phyloP scores from a whole-genome alignment of 73 alveolate genomes.

The Paramecium octaurelia region DNA sequence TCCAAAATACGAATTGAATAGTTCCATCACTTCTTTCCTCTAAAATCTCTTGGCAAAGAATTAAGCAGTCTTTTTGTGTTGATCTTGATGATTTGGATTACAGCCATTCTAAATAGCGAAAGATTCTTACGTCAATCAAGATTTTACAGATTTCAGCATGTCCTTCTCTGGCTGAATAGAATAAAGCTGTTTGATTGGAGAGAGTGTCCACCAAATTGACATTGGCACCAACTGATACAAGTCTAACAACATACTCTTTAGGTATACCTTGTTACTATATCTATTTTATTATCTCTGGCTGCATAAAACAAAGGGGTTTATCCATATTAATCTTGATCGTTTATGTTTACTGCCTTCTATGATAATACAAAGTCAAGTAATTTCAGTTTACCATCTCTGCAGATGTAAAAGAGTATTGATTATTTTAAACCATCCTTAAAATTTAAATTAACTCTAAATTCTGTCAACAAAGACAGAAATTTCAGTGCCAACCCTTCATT shows the following conservation, averaged over 20 bases:
- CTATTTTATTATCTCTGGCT: slow-evolving; percentile 77
- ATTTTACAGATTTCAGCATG: slow-evolving; percentile 74
- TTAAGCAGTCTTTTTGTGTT: slow-evolving; percentile 71
- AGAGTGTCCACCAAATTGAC: slow-evolving; percentile 75
- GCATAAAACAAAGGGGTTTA: slow-evolving; percentile 87
- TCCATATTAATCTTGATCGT: slow-evolving; percentile 47
- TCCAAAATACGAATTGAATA: slow-evolving; percentile 31
- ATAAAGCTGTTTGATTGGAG: slow-evolving; percentile 85
- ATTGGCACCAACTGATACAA: slow-evolving; percentile 78
- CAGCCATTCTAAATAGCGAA: slow-evolving; percentile 65
- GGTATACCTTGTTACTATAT: slow-evolving; percentile 33
- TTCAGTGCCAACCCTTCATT: slow-evolving; percentile 26
- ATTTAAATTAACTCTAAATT: slow-evolving; percentile 42
- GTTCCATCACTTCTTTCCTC: slow-evolving; percentile 69
- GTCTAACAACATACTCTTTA: not conserved
- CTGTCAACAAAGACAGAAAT: not conserved
- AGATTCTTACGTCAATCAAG: slow-evolving; percentile 62
- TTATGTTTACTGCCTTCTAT: not conserved
- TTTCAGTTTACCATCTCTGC: slow-evolving; percentile 60
- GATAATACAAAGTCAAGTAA: slow-evolving; percentile 15
- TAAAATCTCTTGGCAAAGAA: slow-evolving; percentile 77
- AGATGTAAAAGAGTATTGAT: slow-evolving; percentile 50
- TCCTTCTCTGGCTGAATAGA: slow-evolving; percentile 93
- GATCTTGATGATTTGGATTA: slow-evolving; percentile 78
- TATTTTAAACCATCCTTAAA: slow-evolving; percentile 56